Percentiles rank a stretch among this genome's conserved stretches.
phyloP scores from a whole-genome alignment of 176 grass and related monocot species.

The Hordeum marinum region DNA sequence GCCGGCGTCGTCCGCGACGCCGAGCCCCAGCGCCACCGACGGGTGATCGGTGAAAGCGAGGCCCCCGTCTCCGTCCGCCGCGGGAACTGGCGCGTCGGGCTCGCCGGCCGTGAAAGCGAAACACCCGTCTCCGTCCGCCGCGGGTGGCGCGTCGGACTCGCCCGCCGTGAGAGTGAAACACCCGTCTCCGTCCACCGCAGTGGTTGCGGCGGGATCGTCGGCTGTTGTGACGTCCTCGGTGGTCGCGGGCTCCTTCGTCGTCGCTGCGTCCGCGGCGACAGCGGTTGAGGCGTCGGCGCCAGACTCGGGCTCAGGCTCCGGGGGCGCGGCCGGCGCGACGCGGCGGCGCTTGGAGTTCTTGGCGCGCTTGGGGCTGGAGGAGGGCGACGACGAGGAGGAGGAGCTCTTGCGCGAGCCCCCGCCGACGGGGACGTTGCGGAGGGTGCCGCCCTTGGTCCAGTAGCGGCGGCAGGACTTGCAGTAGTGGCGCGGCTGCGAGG shows the following conservation, averaged over 20 bases:
- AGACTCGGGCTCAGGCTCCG: not conserved
- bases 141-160: not conserved
- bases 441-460: constrained; percentile 84
- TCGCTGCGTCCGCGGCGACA: not conserved
- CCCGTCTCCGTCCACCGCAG: too few species aligned
- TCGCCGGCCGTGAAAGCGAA: not conserved
- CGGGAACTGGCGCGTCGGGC: not conserved
- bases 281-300: not conserved
- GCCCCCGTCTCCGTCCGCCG: not conserved
- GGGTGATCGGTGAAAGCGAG: not conserved
- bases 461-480: constrained; percentile 89
- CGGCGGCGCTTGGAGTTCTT: constrained; percentile 45
- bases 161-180: not conserved
- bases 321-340: constrained; percentile 6
- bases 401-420: constrained; percentile 54
- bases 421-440: constrained; percentile 83
- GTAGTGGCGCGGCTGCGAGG: constrained; percentile 90
- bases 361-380: constrained; percentile 7
- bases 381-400: not conserved
- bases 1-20: constrained; percentile 1
- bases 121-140: too few species aligned
- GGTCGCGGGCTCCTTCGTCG: not conserved
- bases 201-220: too few species aligned
- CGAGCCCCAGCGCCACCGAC: not conserved
- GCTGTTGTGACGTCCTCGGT: not conserved